Base-by-base conservation (phyloP, 225 moss, liverwort and hornwort genomes). In the Marchantia paleacea region DNA sequence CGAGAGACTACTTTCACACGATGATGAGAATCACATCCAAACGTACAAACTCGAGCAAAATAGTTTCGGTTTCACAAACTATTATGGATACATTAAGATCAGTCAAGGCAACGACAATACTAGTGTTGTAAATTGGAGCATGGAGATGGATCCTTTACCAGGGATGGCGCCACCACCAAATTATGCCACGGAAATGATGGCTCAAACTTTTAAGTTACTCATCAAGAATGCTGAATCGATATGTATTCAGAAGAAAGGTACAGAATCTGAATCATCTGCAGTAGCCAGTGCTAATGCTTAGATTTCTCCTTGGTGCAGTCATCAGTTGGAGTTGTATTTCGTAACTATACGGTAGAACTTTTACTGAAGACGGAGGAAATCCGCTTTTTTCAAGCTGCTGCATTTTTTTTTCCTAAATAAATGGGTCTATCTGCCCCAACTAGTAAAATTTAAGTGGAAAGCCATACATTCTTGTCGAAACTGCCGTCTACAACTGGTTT, bases 141-240 rank as follows among this genome's bases (percentile, higher is more conserved):
- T 64, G 6, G 77, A 78, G n/a, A 78, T 78, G 77, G 77, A 78
- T 30, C 62, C 61, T 49, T 12, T 78, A 14, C 63, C 77, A 12
- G 77, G 77, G 22, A 20, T 62, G 61, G 13, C 77, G 22, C 29
- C 77, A 48, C 55, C 64, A 51, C 77, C 77, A 13, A 78, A 78
- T 26, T 4, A 10, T n/a, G 10, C 11, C 16, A 49, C 64, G n/a
- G 8, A 78, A 24, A 12, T 50, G 12, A 20, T 78, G 19, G 50
- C 61, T 15, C 49, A 64, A 10, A 9, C 77, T 4, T 78, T 78
- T 22, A n/a, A 12, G 25, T 3, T 53, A 12, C 61, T 62, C 39
- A 78, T 65, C 61, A 78, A 50, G 57, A 15, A 50, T 24, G 77
- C 22, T 25, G 77, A 78, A 64, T 58, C 62, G 0, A 62, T 11